These are phyloP conservation scores for Microcos paniculata DNA, from an alignment of 345 rosid genomes.

Conservation along the genomic window DNA sequence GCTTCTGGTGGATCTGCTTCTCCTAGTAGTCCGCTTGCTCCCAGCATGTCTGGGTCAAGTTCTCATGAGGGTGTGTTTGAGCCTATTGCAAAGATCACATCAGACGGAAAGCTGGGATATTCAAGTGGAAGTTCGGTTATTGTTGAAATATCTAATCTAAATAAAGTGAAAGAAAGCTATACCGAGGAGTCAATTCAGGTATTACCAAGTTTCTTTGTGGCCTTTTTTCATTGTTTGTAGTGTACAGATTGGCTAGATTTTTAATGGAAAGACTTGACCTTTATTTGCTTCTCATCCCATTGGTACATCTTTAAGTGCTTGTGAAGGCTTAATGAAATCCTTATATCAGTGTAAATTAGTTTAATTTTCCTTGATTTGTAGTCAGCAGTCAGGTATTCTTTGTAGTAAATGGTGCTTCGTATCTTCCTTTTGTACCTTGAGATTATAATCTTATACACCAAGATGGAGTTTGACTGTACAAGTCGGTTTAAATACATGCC, in stretches of 20 bases:
- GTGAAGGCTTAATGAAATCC: neutral
- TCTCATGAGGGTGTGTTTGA: slow-evolving; percentile 80
- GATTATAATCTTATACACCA: neutral
- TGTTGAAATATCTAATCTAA: slow-evolving; percentile 92
- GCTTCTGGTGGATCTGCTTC: slow-evolving; percentile 88
- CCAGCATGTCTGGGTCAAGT: slow-evolving; percentile 82
- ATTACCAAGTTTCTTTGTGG: slow-evolving; percentile 14
- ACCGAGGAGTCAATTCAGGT: slow-evolving; percentile 97
- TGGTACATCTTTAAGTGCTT: neutral
- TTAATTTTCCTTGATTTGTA: neutral
- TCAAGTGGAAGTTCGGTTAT: slow-evolving; percentile 81
- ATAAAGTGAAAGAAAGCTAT: slow-evolving; percentile 95
- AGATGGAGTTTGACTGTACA: neutral
- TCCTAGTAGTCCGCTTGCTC: slow-evolving; percentile 96
- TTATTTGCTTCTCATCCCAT: neutral
- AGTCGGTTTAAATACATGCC: neutral
- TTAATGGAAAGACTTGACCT: neutral
- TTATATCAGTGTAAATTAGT: neutral
- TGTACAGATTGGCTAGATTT: neutral
- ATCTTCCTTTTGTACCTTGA: neutral
- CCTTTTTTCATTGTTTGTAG: neutral
- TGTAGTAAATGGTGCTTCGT: neutral
- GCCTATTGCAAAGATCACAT: slow-evolving; percentile 77
- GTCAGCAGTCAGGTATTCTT: neutral
- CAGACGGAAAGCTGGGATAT: slow-evolving; percentile 81